Conservation (phyloP, 345 rosid genomes). For the Turnera subulata region DNA sequence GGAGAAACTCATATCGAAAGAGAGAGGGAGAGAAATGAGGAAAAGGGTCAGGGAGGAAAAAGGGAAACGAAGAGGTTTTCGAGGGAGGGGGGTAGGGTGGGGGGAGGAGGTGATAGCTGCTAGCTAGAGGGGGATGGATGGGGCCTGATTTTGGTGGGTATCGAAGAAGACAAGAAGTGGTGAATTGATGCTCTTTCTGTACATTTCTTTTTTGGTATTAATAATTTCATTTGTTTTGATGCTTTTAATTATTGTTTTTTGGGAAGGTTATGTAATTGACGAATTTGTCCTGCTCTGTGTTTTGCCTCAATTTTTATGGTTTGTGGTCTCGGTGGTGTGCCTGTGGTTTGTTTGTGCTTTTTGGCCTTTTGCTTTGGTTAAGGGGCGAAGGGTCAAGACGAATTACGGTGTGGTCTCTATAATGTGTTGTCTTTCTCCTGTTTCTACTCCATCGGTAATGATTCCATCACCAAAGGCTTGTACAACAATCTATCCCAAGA, state of each 20-base stretch:
- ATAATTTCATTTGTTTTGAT: neutral
- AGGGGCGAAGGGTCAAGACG: too few relatives aligned
- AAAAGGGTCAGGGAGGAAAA: neutral
- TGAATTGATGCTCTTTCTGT: slow-evolving; percentile 25
- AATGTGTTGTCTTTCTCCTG: too few relatives aligned
- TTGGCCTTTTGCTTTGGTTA: too few relatives aligned
- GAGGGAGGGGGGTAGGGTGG: neutral
- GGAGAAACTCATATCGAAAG: neutral
- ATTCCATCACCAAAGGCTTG: too few relatives aligned
- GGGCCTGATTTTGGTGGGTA: slow-evolving; percentile 33
- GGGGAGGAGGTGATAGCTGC: slow-evolving; percentile 13
- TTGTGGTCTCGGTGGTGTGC: too few relatives aligned
- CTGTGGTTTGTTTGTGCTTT: too few relatives aligned
- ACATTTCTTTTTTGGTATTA: slow-evolving; percentile 1
- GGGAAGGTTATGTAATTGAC: slow-evolving; percentile 14
- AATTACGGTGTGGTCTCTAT: too few relatives aligned
- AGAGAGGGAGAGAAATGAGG: neutral
- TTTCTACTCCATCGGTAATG: too few relatives aligned
- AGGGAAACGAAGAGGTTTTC: neutral
- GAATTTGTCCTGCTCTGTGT: slow-evolving; percentile 24
- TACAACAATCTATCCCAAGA: too few relatives aligned
- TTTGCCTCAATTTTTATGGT: too few relatives aligned
- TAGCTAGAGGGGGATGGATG: slow-evolving; percentile 20
- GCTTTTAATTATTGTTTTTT: too few relatives aligned
- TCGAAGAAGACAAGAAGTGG: slow-evolving; percentile 68